Percentiles rank a stretch among this genome's conserved stretches.
These are phyloP conservation scores for Schizosaccharomyces octosporus DNA, from an alignment of 805 yeast genomes.

Conservation along the genomic window DNA sequence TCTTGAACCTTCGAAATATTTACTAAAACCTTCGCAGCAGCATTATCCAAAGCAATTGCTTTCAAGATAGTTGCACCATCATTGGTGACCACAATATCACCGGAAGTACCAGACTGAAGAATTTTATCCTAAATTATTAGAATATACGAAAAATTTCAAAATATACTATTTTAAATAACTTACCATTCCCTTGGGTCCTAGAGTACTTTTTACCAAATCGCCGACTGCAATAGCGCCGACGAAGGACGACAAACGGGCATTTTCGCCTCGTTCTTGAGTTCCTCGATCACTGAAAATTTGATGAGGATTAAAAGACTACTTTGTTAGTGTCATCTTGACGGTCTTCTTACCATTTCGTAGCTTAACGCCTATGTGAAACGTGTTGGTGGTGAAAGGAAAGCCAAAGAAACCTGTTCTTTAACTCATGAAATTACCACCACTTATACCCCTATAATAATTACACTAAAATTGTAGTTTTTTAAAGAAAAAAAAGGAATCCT, in stretches of 20 bases:
- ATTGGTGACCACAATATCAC: slow-evolving; percentile 62
- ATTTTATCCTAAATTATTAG: slow-evolving; percentile 34
- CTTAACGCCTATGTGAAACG: too few species aligned
- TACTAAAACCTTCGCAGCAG: slow-evolving; percentile 89
- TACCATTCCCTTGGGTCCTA: slow-evolving; percentile 93
- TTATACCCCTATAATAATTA: too few species aligned
- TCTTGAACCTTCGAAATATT: slow-evolving; percentile 91
- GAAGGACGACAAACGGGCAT: slow-evolving; percentile 81
- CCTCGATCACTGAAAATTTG: slow-evolving; percentile 94
- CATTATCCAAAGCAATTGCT: slow-evolving; percentile 83
- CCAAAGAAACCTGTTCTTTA: too few species aligned
- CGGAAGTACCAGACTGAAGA: slow-evolving; percentile 64
- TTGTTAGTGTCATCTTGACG: background rate
- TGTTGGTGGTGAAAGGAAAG: too few species aligned
- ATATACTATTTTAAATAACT: background rate
- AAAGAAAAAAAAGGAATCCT: too few species aligned
- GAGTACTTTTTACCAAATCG: slow-evolving; percentile 74
- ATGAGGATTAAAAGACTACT: slow-evolving; percentile 21
- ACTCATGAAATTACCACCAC: too few species aligned
- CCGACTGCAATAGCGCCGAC: slow-evolving; percentile 99
- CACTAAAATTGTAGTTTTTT: too few species aligned
- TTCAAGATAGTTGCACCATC: slow-evolving; percentile 96
- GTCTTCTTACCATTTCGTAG: background rate
- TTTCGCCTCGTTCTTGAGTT: slow-evolving; percentile 90
- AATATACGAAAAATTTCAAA: background rate